A percentile compares a stretch with the other conserved stretches of the same genome.
phyloP scores from a whole-genome alignment of 805 yeast species.

The Cyberlindnera nakhonratchasimensis region DNA sequence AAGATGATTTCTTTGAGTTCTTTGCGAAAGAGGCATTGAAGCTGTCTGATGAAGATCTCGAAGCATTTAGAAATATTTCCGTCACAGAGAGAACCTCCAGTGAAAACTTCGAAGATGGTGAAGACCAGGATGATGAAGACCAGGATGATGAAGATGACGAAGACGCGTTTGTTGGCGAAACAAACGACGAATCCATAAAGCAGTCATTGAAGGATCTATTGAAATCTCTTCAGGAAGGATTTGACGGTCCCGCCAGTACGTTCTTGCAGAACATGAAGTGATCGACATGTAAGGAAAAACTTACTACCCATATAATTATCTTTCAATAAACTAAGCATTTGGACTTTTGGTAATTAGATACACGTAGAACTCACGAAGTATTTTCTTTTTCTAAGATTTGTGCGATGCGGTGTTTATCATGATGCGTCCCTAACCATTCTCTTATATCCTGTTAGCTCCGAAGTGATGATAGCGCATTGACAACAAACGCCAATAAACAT shows the following conservation, averaged over 20 bases:
- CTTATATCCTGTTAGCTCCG: neutral
- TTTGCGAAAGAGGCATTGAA: slow-evolving; percentile 54
- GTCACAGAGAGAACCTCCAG: no score
- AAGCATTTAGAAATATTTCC: slow-evolving; percentile 29
- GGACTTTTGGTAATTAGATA: no score
- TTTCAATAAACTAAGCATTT: no score
- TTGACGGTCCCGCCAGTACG: slow-evolving; percentile 36
- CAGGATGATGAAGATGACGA: slow-evolving; percentile 14
- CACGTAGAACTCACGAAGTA: no score
- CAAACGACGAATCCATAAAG: slow-evolving; percentile 1
- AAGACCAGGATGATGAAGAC: slow-evolving; percentile 17
- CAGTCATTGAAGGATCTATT: slow-evolving; percentile 27
- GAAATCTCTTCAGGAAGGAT: slow-evolving; percentile 29
- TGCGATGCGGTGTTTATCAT: no score
- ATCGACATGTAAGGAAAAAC: neutral
- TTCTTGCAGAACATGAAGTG: slow-evolving; percentile 27
- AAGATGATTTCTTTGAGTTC: slow-evolving; percentile 68
- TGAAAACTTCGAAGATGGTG: slow-evolving; percentile 12
- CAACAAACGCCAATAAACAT: neutral
- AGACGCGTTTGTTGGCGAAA: neutral
- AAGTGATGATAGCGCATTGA: neutral
- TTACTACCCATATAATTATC: no score
- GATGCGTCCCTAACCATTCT: no score
- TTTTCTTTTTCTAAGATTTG: no score
- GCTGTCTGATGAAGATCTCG: slow-evolving; percentile 44